Evolutionary conservation across 2,329 filamentous ascomycete species (phyloP).

Genomic region (Cryphonectria parasitica): DNA sequence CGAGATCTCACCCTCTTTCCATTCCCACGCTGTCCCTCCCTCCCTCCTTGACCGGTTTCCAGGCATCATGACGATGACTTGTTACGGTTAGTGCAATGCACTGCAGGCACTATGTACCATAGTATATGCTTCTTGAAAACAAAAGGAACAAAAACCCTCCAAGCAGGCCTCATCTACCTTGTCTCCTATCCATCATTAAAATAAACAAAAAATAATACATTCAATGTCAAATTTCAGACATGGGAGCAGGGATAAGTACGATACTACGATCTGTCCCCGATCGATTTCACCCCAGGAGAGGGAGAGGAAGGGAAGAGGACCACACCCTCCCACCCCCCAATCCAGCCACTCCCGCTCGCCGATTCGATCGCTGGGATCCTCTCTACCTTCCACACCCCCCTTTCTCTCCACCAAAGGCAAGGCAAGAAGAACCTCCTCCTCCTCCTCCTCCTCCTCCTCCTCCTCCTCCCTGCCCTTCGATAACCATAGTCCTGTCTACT

Average conservation of each 20-base stretch:
- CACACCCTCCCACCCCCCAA: neutral
- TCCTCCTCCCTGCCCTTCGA: neutral
- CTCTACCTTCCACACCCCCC: too few relatives aligned
- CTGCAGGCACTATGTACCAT: too few relatives aligned
- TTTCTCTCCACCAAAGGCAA: neutral
- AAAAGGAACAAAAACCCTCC: too few relatives aligned
- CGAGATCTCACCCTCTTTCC: neutral
- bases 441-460: too few relatives aligned
- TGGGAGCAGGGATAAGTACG: too few relatives aligned
- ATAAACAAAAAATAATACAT: neutral
- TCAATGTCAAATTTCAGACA: too few relatives aligned
- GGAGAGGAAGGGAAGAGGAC: neutral
- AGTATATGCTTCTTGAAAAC: too few relatives aligned
- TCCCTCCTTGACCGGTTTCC: neutral
- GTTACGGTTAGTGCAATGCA: neutral
- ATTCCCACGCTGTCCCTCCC: too few relatives aligned
- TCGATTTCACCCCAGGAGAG: neutral
- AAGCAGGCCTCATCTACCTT: neutral
- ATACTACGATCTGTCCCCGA: neutral
- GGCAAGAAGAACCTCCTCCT: too few relatives aligned
- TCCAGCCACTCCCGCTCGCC: constrained; percentile 2
- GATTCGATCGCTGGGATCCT: neutral
- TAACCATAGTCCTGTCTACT: neutral
- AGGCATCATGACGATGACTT: neutral
- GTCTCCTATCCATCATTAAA: neutral